These are phyloP conservation scores for Wickerhamiella vanderwaltii DNA, from an alignment of 805 yeast genomes.

Conservation along the genomic window DNA sequence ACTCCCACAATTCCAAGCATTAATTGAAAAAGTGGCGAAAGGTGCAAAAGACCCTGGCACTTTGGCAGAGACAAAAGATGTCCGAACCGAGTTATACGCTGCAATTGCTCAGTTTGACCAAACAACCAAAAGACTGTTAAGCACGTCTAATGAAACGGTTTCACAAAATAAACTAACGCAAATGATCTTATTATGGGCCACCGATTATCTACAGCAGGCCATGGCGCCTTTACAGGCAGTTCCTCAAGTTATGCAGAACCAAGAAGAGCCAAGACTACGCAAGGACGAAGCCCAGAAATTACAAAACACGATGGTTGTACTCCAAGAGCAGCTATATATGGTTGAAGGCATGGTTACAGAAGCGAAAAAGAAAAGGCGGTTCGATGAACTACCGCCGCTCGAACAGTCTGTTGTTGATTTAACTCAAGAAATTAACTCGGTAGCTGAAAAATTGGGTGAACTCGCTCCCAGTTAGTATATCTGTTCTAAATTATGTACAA, in stretches of 20 bases:
- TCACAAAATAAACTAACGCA: constrained; percentile 38
- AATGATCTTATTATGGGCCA: constrained; percentile 46
- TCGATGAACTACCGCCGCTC: constrained; percentile 61
- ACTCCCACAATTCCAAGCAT: constrained; percentile 35
- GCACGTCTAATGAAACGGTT: constrained; percentile 25
- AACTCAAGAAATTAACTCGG: constrained; percentile 30
- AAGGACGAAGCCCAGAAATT: constrained; percentile 19
- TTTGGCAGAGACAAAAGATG: constrained; percentile 13
- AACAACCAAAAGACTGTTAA: constrained; percentile 35
- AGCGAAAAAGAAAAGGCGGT: constrained; percentile 53
- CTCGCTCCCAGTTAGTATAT: constrained; percentile 30
- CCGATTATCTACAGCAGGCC: constrained; percentile 52
- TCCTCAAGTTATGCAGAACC: constrained; percentile 35
- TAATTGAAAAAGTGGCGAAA: constrained; percentile 29
- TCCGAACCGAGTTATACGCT: constrained; percentile 36
- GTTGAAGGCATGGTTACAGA: constrained; percentile 52
- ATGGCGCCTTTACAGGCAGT: constrained; percentile 51
- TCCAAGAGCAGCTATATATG: constrained; percentile 70
- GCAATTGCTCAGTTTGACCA: constrained; percentile 41
- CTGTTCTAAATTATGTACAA: neutral
- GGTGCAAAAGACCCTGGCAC: constrained; percentile 19
- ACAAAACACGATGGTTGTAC: constrained; percentile 59
- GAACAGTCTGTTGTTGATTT: constrained; percentile 49
- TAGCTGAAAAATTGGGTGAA: constrained; percentile 47
- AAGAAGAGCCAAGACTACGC: constrained; percentile 16